Conservation (phyloP, 352 stramenopile genomes). For the Peronospora tabacina region DNA sequence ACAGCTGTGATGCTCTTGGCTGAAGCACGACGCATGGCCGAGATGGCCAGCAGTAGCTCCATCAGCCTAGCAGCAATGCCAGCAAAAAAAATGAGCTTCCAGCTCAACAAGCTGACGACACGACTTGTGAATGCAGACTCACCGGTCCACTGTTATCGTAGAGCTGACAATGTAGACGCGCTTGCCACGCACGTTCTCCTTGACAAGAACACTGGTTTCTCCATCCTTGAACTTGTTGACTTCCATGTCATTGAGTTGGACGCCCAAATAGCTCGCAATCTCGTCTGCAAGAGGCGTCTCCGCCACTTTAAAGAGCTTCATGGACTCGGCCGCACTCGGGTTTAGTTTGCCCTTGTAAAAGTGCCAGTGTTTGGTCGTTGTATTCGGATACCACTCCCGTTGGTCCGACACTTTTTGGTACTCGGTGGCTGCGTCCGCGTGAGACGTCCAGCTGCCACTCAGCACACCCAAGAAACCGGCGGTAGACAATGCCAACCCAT, state of each 20-base stretch:
- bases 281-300: conserved; percentile 83
- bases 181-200: conserved; percentile 72
- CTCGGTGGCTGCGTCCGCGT: conserved; percentile 11
- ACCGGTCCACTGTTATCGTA: conserved; percentile 82
- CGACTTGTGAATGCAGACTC: not conserved
- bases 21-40: conserved; percentile 72
- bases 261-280: conserved; percentile 73
- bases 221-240: conserved; percentile 80
- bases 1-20: conserved; percentile 84
- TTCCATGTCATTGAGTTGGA: conserved; percentile 72
- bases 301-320: conserved; percentile 87
- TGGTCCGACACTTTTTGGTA: conserved; percentile 7
- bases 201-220: conserved; percentile 69
- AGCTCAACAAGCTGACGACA: not conserved
- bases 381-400: conserved; percentile 64
- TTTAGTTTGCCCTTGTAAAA: conserved; percentile 87
- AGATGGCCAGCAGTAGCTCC: conserved; percentile 79
- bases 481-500: conserved; percentile 26
- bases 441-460: conserved; percentile 23
- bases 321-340: conserved; percentile 65
- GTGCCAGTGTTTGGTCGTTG: conserved; percentile 83
- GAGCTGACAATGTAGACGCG: conserved; percentile 85
- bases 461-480: conserved; percentile 32
- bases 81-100: conserved; percentile 1
- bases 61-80: conserved; percentile 45